phyloP scores from a whole-genome alignment of 2,329 filamentous ascomycete genomes.

The Claviceps capensis region DNA sequence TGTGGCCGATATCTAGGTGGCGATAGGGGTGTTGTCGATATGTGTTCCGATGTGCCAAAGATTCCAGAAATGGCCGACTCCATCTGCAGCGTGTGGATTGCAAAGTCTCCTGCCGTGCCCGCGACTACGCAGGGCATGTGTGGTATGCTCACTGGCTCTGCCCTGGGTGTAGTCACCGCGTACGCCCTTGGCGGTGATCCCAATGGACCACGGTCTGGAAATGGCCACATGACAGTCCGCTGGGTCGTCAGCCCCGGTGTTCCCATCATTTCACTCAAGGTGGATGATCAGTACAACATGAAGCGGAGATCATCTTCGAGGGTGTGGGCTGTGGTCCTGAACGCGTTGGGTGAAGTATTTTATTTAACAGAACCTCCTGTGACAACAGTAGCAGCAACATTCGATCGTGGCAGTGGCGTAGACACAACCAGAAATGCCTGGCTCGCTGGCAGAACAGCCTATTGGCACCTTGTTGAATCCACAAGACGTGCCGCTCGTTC shows the following conservation, averaged over 20 bases:
- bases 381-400: conserved; percentile 20
- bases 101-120: conserved; percentile 63
- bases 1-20: conserved; percentile 60
- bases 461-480: conserved; percentile 68
- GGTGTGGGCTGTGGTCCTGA: conserved; percentile 85
- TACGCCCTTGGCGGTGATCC: conserved; percentile 57
- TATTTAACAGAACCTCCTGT: conserved; percentile 63
- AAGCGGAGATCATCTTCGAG: conserved; percentile 56
- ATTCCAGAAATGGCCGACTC: conserved; percentile 57
- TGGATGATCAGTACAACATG: conserved; percentile 70
- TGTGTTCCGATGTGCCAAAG: conserved; percentile 61
- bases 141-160: conserved; percentile 73
- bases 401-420: conserved; percentile 34
- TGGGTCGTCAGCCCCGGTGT: conserved; percentile 90
- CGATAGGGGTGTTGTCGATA: conserved; percentile 45
- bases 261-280: conserved; percentile 68
- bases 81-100: conserved; percentile 75
- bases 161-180: conserved; percentile 66
- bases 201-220: conserved; percentile 47
- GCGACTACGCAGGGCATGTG: conserved; percentile 62
- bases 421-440: conserved; percentile 57
- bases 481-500: conserved; percentile 59
- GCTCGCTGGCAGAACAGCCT: conserved; percentile 63
- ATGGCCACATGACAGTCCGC: conserved; percentile 70
- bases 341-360: conserved; percentile 84